These are phyloP conservation scores for Gomphus bonarii DNA, from an alignment of 1,284 basidiomycete genomes.

Conservation along the genomic window DNA sequence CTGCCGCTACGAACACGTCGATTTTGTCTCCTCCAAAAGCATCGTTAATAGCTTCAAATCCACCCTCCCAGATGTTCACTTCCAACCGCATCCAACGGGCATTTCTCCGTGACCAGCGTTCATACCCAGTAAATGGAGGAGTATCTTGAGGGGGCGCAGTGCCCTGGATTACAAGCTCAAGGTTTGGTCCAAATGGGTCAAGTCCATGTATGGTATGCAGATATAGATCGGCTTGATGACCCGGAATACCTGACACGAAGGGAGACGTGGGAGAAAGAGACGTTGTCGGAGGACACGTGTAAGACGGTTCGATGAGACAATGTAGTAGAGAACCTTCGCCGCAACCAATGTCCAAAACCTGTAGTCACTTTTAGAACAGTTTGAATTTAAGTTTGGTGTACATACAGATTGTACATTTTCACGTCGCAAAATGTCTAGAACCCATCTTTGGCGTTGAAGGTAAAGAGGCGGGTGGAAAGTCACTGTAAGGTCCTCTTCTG, in stretches of 20 bases:
- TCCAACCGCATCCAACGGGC: slow-evolving; percentile 67
- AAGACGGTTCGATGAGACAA: slow-evolving; percentile 60
- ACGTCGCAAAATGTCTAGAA: slow-evolving; percentile 50
- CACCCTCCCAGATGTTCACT: slow-evolving; percentile 75
- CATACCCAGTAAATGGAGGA: background rate
- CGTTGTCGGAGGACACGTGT: slow-evolving; percentile 27
- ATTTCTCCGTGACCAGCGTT: slow-evolving; percentile 1
- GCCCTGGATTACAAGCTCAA: slow-evolving; percentile 39
- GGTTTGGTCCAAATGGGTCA: slow-evolving; percentile 45
- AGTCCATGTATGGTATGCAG: slow-evolving; percentile 55
- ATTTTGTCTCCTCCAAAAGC: slow-evolving; percentile 60
- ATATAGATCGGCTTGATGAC: slow-evolving; percentile 33
- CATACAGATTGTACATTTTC: slow-evolving; percentile 47
- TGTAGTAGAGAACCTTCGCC: slow-evolving; percentile 67
- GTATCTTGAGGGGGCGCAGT: slow-evolving; percentile 27
- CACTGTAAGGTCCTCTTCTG: slow-evolving; percentile 30
- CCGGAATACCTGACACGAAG: background rate
- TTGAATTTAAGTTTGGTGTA: no score
- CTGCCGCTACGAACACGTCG: slow-evolving; percentile 69
- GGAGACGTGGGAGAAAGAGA: slow-evolving; percentile 12
- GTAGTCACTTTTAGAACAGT: background rate
- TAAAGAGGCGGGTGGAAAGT: slow-evolving; percentile 65
- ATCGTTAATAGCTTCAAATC: slow-evolving; percentile 66
- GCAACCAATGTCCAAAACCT: slow-evolving; percentile 76
- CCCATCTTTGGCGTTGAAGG: slow-evolving; percentile 62